phyloP scores from a whole-genome alignment of 2,329 filamentous ascomycete species.

The Colletotrichum sp. region DNA sequence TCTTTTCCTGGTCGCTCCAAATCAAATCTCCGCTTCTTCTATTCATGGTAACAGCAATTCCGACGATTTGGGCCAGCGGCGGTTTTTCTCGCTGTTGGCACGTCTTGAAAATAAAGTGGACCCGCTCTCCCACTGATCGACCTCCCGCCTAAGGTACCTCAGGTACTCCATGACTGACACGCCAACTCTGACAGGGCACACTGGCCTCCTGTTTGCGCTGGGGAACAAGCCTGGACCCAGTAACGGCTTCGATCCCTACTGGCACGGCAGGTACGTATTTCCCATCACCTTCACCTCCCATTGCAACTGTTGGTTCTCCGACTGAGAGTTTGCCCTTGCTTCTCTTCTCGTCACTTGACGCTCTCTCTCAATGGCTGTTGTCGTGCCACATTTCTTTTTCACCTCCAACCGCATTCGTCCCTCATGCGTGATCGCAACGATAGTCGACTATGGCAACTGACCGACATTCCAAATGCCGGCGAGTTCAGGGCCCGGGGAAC shows the following conservation, averaged over 20 bases:
- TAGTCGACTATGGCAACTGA: neutral
- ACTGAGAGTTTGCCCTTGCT: neutral
- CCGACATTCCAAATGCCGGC: neutral
- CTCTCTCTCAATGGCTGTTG: neutral
- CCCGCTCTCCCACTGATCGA: neutral
- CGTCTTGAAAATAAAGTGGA: neutral
- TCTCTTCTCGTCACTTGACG: neutral
- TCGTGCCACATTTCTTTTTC: neutral
- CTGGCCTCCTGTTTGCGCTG: neutral
- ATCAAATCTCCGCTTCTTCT: neutral
- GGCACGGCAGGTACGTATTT: neutral
- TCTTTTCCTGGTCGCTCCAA: neutral
- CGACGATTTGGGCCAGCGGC: constrained; percentile 4
- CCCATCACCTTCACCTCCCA: neutral
- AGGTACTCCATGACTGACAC: neutral
- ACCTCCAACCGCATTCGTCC: neutral
- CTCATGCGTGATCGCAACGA: neutral
- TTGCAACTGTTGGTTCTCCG: neutral
- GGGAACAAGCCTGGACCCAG: neutral
- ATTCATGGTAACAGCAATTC: neutral
- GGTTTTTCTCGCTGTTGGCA: neutral
- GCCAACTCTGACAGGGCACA: neutral
- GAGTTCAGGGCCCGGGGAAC: neutral
- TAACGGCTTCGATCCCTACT: constrained; percentile 7
- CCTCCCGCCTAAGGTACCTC: neutral